Evolutionary conservation across 1,139 yeast species (phyloP).

Genomic region (Suhomyces coccinellae): DNA sequence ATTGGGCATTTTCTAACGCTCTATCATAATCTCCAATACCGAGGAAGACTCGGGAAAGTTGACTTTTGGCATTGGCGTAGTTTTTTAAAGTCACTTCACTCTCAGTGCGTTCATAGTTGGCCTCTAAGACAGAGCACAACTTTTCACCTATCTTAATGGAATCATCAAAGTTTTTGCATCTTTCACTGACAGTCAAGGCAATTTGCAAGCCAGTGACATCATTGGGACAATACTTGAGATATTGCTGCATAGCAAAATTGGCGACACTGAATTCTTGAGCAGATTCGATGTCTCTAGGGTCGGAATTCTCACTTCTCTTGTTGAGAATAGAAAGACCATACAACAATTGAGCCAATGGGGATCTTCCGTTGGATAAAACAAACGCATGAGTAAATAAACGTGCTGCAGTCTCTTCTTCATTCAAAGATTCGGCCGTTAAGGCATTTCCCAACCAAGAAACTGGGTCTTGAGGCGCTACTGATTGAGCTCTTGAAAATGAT

Average conservation of each 20-base stretch:
- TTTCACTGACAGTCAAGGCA: slow-evolving; percentile 63
- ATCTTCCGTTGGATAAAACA: slow-evolving; percentile 70
- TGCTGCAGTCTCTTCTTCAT: slow-evolving; percentile 53
- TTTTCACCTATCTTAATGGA: slow-evolving; percentile 52
- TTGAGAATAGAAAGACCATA: slow-evolving; percentile 63
- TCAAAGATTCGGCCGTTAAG: slow-evolving; percentile 58
- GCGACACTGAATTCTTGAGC: slow-evolving; percentile 70
- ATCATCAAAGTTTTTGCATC: slow-evolving; percentile 59
- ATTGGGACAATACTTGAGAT: slow-evolving; percentile 64
- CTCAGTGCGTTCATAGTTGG: slow-evolving; percentile 58
- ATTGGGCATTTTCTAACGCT: slow-evolving; percentile 64
- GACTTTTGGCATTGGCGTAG: slow-evolving; percentile 64
- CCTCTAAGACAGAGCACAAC: slow-evolving; percentile 54
- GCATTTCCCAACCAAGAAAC: slow-evolving; percentile 92
- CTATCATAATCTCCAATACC: slow-evolving; percentile 55
- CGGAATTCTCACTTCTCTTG: slow-evolving; percentile 41
- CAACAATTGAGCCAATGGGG: slow-evolving; percentile 68
- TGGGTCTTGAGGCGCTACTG: slow-evolving; percentile 75
- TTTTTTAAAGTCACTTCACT: slow-evolving; percentile 45
- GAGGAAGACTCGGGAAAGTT: slow-evolving; percentile 66
- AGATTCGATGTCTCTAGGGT: slow-evolving; percentile 55
- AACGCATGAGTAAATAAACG: slow-evolving; percentile 75
- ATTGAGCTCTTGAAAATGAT: slow-evolving; percentile 72
- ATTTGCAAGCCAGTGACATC: slow-evolving; percentile 64
- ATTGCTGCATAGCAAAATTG: slow-evolving; percentile 70